Evolutionary conservation across 2,329 filamentous ascomycete genomes (phyloP).

Genomic region (Ceratocystis alfenasii): DNA sequence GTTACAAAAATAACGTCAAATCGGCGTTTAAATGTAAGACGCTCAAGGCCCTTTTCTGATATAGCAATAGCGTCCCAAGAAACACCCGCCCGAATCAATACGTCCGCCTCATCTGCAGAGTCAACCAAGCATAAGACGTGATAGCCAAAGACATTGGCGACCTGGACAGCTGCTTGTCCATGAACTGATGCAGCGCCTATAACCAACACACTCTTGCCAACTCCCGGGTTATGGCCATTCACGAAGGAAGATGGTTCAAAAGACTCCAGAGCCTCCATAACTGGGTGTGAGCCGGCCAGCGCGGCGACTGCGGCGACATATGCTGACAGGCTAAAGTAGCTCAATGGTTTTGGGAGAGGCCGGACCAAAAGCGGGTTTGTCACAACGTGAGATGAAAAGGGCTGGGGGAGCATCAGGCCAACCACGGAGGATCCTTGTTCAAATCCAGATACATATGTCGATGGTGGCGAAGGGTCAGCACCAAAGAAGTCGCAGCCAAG

Average conservation of each 20-base stretch:
- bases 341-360: not conserved
- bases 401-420: conserved; percentile 14
- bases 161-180: conserved; percentile 35
- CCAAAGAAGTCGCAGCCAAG: conserved; percentile 19
- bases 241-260: not conserved
- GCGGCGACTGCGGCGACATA: conserved; percentile 18
- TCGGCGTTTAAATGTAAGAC: not conserved
- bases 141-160: conserved; percentile 32
- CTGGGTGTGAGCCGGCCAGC: not conserved
- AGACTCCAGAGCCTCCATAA: conserved; percentile 11
- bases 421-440: conserved; percentile 7
- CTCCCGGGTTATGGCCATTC: not conserved
- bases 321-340: conserved; percentile 17
- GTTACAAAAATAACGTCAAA: conserved; percentile 14
- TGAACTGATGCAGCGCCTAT: conserved; percentile 25
- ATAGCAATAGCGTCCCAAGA: conserved; percentile 31
- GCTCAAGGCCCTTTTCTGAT: conserved; percentile 12
- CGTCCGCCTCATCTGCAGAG: conserved; percentile 29
- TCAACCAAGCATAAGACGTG: conserved; percentile 35
- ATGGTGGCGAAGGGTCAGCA: not conserved
- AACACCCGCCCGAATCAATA: conserved; percentile 31
- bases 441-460: not conserved
- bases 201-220: conserved; percentile 10
- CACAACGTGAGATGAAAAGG: conserved; percentile 1
- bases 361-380: conserved; percentile 7